Evolutionary conservation across 2,329 filamentous ascomycete species (phyloP).

Genomic region (Scedosporium apiospermum): DNA sequence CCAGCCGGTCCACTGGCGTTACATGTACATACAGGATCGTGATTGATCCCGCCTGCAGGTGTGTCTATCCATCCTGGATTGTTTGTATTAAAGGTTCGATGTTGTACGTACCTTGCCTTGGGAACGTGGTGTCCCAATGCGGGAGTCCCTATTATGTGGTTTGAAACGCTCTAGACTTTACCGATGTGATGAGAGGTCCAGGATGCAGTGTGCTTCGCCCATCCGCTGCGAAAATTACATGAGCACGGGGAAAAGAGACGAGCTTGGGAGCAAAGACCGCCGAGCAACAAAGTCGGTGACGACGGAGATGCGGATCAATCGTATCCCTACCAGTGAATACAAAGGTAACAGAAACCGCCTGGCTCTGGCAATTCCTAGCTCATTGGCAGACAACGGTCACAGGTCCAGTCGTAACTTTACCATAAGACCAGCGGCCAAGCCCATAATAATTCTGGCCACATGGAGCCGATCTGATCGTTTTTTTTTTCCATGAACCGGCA

Average conservation of each 20-base stretch:
- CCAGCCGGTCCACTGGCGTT: neutral
- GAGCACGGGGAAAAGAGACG: too few relatives aligned
- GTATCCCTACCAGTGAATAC: neutral
- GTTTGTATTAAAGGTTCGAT: too few relatives aligned
- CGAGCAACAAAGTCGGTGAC: neutral
- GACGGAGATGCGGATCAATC: neutral
- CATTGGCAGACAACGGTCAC: neutral
- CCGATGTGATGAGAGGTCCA: neutral
- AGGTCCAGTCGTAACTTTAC: neutral
- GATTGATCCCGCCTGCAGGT: too few relatives aligned
- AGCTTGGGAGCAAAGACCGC: neutral
- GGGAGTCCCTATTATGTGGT: neutral
- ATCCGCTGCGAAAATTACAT: too few relatives aligned
- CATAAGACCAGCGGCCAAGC: neutral
- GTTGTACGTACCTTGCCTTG: too few relatives aligned
- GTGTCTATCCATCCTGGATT: too few relatives aligned
- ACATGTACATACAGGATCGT: neutral
- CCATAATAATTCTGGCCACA: neutral
- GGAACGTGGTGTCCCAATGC: too few relatives aligned
- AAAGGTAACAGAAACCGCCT: neutral
- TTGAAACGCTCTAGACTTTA: neutral
- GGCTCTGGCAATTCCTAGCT: neutral
- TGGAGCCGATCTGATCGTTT: neutral
- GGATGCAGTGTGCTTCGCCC: too few relatives aligned
- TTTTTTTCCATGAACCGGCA: neutral